phyloP scores from a whole-genome alignment of 805 yeast species.

The Lipomyces sp. region DNA sequence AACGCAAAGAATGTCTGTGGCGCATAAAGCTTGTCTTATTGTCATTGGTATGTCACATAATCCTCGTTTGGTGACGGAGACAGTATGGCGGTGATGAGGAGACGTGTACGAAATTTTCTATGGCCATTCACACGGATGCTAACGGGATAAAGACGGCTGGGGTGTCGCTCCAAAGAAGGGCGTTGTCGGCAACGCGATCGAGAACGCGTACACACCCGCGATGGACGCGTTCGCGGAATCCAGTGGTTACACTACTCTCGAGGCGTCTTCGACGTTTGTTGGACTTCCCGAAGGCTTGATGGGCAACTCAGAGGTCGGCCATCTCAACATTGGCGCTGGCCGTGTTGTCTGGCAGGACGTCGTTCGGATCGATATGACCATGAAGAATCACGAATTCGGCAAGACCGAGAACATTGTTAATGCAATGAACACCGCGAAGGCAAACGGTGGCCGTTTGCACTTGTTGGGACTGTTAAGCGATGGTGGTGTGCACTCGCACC shows the following conservation, averaged over 20 bases:
- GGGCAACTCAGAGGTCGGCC: slow-evolving; percentile 41
- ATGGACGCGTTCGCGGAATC: slow-evolving; percentile 32
- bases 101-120: no score
- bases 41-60: slow-evolving; percentile 35
- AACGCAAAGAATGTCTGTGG: slow-evolving; percentile 13
- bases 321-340: slow-evolving; percentile 40
- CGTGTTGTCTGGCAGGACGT: slow-evolving; percentile 41
- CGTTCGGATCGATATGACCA: slow-evolving; percentile 39
- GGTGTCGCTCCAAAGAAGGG: slow-evolving; percentile 33
- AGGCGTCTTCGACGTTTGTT: slow-evolving; percentile 37
- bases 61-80: not conserved
- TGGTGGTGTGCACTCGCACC: slow-evolving; percentile 40
- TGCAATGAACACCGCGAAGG: slow-evolving; percentile 34
- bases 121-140: not conserved
- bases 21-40: slow-evolving; percentile 35
- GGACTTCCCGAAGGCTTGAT: slow-evolving; percentile 40
- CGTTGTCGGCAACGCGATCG: slow-evolving; percentile 37
- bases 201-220: slow-evolving; percentile 36
- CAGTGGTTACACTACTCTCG: slow-evolving; percentile 36
- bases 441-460: slow-evolving; percentile 34
- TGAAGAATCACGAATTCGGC: slow-evolving; percentile 35
- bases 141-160: slow-evolving; percentile 34
- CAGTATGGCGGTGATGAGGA: not conserved
- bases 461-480: slow-evolving; percentile 36
- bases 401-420: slow-evolving; percentile 23